Conservation (phyloP, 495 filamentous ascomycete species). For the Penicillium cinerascens region DNA sequence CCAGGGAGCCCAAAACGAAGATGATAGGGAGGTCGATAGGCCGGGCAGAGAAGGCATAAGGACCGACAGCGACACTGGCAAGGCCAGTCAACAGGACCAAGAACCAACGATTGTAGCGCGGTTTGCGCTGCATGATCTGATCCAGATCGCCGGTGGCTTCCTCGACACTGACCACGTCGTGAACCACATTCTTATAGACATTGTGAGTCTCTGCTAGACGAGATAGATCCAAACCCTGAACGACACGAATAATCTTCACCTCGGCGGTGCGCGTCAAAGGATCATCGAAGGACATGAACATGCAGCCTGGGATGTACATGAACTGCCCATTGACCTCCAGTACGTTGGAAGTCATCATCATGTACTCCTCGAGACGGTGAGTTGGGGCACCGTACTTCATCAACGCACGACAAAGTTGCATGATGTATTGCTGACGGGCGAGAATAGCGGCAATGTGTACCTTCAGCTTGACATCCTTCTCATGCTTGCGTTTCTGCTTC, state of each 20-base stretch:
- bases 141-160: constrained; percentile 68
- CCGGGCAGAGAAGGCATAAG: constrained; percentile 81
- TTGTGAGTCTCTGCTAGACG: constrained; percentile 78
- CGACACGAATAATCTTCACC: constrained; percentile 74
- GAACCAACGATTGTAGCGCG: constrained; percentile 57
- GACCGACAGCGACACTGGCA: constrained; percentile 73
- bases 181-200: constrained; percentile 89
- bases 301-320: constrained; percentile 84
- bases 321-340: constrained; percentile 86
- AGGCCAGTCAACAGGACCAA: constrained; percentile 72
- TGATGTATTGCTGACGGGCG: constrained; percentile 74
- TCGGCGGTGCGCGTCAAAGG: constrained; percentile 80
- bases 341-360: constrained; percentile 81
- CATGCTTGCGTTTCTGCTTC: constrained; percentile 27
- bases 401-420: constrained; percentile 79
- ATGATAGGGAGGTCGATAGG: constrained; percentile 81
- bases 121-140: constrained; percentile 52
- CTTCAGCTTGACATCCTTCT: constrained; percentile 68
- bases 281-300: constrained; percentile 93
- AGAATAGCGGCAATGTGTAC: constrained; percentile 78
- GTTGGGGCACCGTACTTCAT: constrained; percentile 80
- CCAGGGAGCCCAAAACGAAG: constrained; percentile 76
- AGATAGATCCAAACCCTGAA: constrained; percentile 76
- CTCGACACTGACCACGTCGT: constrained; percentile 75
- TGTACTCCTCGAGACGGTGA: constrained; percentile 74